Conservation (phyloP, 1,139 yeast species). For the Geotrichum aggregatum region DNA sequence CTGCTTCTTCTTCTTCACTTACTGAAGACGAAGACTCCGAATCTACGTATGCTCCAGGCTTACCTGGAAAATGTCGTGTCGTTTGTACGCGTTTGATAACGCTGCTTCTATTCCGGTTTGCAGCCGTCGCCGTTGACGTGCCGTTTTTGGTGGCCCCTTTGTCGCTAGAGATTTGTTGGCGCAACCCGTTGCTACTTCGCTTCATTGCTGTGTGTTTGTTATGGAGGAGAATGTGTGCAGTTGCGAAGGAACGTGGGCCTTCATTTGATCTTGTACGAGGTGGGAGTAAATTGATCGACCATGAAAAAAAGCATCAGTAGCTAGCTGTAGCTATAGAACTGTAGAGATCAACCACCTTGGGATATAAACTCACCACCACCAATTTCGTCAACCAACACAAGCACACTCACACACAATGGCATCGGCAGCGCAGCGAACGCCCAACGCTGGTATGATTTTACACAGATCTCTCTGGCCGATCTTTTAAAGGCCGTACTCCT, state of each 20-base stretch:
- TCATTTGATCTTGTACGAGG: too few relatives aligned
- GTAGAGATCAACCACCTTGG: too few relatives aligned
- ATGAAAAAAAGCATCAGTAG: not conserved
- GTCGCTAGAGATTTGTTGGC: conserved; percentile 6
- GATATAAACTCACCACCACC: conserved; percentile 8
- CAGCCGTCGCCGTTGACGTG: not conserved
- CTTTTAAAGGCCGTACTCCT: too few relatives aligned
- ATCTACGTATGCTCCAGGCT: conserved; percentile 20
- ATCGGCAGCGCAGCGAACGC: conserved; percentile 11
- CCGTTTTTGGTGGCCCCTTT: conserved; percentile 5
- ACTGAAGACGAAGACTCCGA: conserved; percentile 18
- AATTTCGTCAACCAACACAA: too few relatives aligned
- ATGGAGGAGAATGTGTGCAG: too few relatives aligned
- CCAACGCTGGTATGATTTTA: conserved; percentile 23
- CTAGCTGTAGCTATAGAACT: too few relatives aligned
- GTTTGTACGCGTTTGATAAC: not conserved
- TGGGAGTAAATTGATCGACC: too few relatives aligned
- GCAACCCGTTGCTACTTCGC: conserved; percentile 1
- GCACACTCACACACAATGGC: conserved; percentile 4
- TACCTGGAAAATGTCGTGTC: conserved; percentile 30
- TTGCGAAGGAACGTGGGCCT: too few relatives aligned
- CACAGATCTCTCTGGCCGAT: too few relatives aligned
- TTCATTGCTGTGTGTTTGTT: not conserved
- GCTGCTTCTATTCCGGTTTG: not conserved
- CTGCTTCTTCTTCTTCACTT: conserved; percentile 20